Percentiles rank a stretch among this genome's conserved stretches.
Evolutionary conservation across 2,329 filamentous ascomycete genomes (phyloP).

Genomic region (Botryosphaeria dothidea): DNA sequence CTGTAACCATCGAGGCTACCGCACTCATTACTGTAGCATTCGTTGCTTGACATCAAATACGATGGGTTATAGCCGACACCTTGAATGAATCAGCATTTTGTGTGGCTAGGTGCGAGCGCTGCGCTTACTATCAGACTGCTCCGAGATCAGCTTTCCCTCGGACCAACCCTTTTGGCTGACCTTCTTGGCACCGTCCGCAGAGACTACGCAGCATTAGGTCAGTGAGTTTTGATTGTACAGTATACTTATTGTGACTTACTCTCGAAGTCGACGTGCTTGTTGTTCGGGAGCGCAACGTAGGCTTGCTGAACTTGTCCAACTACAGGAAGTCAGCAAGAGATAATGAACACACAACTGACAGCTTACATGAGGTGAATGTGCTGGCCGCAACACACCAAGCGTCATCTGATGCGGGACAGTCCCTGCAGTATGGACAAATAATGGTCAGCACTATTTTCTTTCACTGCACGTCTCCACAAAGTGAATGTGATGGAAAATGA

Average conservation of each 20-base stretch:
- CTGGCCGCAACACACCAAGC: conserved; percentile 16
- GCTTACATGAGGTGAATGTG: conserved; percentile 1
- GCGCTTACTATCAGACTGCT: no score
- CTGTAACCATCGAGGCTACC: conserved; percentile 9
- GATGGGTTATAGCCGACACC: conserved; percentile 1
- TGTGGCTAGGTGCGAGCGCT: no score
- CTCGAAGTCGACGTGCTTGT: not conserved
- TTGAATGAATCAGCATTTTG: no score
- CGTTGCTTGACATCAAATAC: conserved; percentile 23
- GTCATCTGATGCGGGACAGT: not conserved
- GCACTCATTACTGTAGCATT: conserved; percentile 14
- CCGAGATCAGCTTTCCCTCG: no score
- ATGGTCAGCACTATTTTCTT: no score
- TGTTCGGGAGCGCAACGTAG: not conserved
- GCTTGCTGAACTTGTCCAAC: not conserved
- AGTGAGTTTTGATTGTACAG: no score
- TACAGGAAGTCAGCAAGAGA: not conserved
- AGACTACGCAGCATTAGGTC: not conserved
- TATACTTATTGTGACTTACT: not conserved
- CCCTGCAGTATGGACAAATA: not conserved
- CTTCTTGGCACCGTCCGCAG: not conserved
- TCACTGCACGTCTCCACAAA: no score
- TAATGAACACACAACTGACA: not conserved
- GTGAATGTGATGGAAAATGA: no score
- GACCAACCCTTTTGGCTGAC: not conserved